Evolutionary conservation across 208 protist genomes (phyloP).

Genomic region (Acanthamoeba sp.): DNA sequence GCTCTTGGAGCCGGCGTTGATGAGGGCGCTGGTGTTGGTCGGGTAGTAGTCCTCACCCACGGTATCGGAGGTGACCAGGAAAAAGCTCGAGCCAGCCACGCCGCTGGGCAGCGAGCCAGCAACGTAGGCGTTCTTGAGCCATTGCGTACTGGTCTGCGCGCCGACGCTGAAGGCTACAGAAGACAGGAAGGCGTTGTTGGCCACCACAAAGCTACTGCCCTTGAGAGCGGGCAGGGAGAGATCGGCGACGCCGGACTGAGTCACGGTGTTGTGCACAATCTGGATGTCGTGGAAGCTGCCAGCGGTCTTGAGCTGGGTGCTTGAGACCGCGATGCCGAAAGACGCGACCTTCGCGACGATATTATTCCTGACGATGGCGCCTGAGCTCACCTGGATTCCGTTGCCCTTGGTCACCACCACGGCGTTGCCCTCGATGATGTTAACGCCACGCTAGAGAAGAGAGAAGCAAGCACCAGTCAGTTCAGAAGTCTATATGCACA

Average conservation of each 20-base stretch:
- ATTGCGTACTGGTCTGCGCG: neutral
- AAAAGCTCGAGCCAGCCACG: neutral
- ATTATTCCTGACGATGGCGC: conserved; percentile 1
- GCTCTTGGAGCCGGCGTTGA: neutral
- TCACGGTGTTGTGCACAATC: conserved; percentile 2
- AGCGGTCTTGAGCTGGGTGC: neutral
- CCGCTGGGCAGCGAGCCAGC: neutral
- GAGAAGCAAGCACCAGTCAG: too few species aligned
- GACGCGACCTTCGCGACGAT: neutral
- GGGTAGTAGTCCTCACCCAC: neutral
- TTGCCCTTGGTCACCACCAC: neutral
- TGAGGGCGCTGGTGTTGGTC: neutral
- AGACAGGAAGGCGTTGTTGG: neutral
- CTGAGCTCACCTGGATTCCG: conserved; percentile 13
- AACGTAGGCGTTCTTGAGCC: conserved; percentile 22
- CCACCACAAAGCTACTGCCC: neutral
- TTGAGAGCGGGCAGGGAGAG: neutral
- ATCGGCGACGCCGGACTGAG: neutral
- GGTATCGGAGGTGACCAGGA: neutral
- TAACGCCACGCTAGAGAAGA: neutral
- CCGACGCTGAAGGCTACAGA: neutral
- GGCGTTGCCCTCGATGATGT: conserved; percentile 20
- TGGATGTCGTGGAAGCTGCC: neutral
- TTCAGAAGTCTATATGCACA: neutral
- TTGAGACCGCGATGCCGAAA: neutral